These are phyloP conservation scores for Ascocoryne sarcoides DNA, from an alignment of 2,329 filamentous ascomycete species.

Conservation along the genomic window DNA sequence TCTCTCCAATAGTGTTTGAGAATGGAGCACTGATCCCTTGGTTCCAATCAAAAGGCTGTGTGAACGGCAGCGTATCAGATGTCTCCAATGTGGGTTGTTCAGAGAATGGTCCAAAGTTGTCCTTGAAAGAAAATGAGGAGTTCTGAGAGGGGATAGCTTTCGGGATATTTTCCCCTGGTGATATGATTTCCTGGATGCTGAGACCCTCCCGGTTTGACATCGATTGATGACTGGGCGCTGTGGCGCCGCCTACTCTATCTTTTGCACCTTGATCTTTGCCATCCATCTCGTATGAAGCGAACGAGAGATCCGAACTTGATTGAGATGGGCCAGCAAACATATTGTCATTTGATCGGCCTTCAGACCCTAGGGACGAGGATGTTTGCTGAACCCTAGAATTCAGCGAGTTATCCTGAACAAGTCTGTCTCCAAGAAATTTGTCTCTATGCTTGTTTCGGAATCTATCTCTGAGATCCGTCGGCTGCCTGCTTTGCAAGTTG, in stretches of 20 bases:
- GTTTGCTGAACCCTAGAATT: neutral
- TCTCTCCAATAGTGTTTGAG: conserved; percentile 41
- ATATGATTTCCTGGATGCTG: conserved; percentile 25
- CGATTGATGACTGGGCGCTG: conserved; percentile 4
- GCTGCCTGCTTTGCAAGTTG: conserved; percentile 48
- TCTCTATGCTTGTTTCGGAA: conserved; percentile 56
- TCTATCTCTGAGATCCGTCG: conserved; percentile 54
- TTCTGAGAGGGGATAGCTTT: conserved; percentile 6
- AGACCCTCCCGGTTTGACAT: conserved; percentile 20
- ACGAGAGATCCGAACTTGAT: neutral
- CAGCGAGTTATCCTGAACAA: neutral
- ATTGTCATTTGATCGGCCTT: neutral
- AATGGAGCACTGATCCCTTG: conserved; percentile 34
- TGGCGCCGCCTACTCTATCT: neutral
- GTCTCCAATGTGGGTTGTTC: conserved; percentile 17
- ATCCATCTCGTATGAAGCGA: neutral
- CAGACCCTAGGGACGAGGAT: neutral
- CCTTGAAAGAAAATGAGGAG: conserved; percentile 11
- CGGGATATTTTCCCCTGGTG: conserved; percentile 10
- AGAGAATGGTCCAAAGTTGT: conserved; percentile 15
- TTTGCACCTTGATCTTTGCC: neutral
- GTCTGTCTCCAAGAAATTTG: conserved; percentile 34
- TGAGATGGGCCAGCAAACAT: neutral
- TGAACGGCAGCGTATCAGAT: conserved; percentile 30
- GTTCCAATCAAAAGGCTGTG: conserved; percentile 36